Percentiles rank a stretch among this genome's conserved stretches.
These are phyloP conservation scores for Debaryomyces coudertii DNA, from an alignment of 1,139 yeast species.

Conservation along the genomic window DNA sequence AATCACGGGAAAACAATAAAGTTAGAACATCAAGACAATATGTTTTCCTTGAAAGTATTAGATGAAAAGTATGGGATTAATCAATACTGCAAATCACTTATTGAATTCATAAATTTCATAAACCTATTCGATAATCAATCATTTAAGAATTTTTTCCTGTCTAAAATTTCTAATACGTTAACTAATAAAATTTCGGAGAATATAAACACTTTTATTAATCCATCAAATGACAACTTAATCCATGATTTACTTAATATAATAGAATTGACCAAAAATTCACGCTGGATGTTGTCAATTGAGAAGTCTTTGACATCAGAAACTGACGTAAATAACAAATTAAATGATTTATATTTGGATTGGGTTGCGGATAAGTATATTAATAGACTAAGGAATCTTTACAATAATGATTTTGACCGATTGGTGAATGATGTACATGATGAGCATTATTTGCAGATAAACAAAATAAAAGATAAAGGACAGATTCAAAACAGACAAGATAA, in stretches of 20 bases:
- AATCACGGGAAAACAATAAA: slow-evolving; percentile 18
- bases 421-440: slow-evolving; percentile 15
- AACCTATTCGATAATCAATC: slow-evolving; percentile 27
- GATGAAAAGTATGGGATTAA: slow-evolving; percentile 5
- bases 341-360: slow-evolving; percentile 36
- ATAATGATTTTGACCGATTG: slow-evolving; percentile 15
- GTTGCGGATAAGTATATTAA: slow-evolving; percentile 31
- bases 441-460: slow-evolving; percentile 12
- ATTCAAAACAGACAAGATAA: slow-evolving; percentile 10
- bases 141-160: slow-evolving; percentile 31
- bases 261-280: slow-evolving; percentile 23
- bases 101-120: slow-evolving; percentile 34
- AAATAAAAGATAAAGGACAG: slow-evolving; percentile 16
- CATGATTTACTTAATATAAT: slow-evolving; percentile 29
- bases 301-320: slow-evolving; percentile 22
- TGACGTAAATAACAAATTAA: slow-evolving; percentile 27
- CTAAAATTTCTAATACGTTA: slow-evolving; percentile 35
- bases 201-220: slow-evolving; percentile 28
- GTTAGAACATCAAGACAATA: slow-evolving; percentile 17
- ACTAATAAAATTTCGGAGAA: slow-evolving; percentile 35
- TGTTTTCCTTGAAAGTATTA: slow-evolving; percentile 11
- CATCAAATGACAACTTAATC: slow-evolving; percentile 18
- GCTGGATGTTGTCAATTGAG: slow-evolving; percentile 35
- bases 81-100: slow-evolving; percentile 26
- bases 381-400: slow-evolving; percentile 24